A percentile compares a stretch with the other conserved stretches of the same genome.
These are phyloP conservation scores for Aspergillus indologenus DNA, from an alignment of 495 filamentous ascomycete species.

Conservation along the genomic window DNA sequence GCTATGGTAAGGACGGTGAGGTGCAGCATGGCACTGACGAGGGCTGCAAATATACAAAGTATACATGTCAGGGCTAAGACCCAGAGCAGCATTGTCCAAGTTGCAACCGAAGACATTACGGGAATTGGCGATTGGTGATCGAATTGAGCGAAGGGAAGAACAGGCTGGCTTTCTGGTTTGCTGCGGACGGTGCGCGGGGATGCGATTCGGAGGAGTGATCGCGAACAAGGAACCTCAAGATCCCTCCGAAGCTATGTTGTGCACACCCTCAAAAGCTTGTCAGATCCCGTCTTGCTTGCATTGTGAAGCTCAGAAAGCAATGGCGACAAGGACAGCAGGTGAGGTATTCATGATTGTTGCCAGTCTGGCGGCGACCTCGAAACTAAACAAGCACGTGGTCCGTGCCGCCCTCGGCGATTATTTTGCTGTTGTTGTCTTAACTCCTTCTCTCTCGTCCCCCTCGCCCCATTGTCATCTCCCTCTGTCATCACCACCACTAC, in stretches of 20 bases:
- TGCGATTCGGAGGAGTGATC: not conserved
- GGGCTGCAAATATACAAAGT: slow-evolving; percentile 11
- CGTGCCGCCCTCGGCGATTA: slow-evolving; percentile 32
- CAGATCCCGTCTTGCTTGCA: no score
- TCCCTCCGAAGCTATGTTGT: not conserved
- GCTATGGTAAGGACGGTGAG: not conserved
- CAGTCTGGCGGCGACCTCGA: not conserved
- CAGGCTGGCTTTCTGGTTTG: not conserved
- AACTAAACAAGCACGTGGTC: slow-evolving; percentile 27
- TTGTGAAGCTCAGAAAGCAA: not conserved
- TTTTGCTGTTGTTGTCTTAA: slow-evolving; percentile 28
- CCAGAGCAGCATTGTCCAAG: slow-evolving; percentile 8
- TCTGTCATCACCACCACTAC: slow-evolving; percentile 8
- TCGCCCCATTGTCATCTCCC: not conserved
- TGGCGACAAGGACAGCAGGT: not conserved
- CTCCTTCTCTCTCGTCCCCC: slow-evolving; percentile 17
- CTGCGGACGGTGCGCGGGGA: not conserved
- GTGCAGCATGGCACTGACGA: slow-evolving; percentile 23
- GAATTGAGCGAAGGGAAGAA: not conserved
- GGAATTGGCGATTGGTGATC: not conserved
- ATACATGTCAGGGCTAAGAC: slow-evolving; percentile 3
- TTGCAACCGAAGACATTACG: not conserved
- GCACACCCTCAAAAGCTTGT: not conserved
- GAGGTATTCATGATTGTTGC: not conserved
- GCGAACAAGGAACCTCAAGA: not conserved